Evolutionary conservation across 1,284 basidiomycete genomes (phyloP).

Genomic region (Paramarasmius palmivorus): DNA sequence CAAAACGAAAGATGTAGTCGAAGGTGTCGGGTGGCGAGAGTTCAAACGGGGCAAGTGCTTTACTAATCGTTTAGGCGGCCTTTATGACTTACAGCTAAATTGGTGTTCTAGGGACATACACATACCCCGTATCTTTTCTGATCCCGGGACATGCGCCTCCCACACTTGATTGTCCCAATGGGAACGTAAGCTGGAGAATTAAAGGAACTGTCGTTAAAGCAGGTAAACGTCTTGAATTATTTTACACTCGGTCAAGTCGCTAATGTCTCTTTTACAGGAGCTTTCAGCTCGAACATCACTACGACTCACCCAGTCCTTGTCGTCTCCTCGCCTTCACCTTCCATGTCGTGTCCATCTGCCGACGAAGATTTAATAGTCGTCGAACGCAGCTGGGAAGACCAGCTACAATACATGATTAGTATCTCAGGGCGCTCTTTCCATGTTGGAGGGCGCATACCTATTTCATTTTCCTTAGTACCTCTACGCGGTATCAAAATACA

Average conservation of each 20-base stretch:
- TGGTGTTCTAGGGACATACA: slow-evolving; percentile 94
- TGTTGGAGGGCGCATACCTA: slow-evolving; percentile 81
- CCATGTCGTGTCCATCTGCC: not conserved
- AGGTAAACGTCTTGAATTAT: slow-evolving; percentile 46
- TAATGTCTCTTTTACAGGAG: not conserved
- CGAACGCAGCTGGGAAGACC: slow-evolving; percentile 90
- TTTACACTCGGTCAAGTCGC: not conserved
- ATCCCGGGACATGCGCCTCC: slow-evolving; percentile 85
- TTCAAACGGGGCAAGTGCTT: no score
- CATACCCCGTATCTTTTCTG: slow-evolving; percentile 90
- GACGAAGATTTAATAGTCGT: slow-evolving; percentile 75
- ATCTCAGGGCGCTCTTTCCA: slow-evolving; percentile 71
- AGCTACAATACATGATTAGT: slow-evolving; percentile 46
- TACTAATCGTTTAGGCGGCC: no score
- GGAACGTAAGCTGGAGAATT: slow-evolving; percentile 27
- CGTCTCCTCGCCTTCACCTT: slow-evolving; percentile 60
- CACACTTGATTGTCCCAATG: slow-evolving; percentile 77
- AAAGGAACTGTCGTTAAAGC: slow-evolving; percentile 16
- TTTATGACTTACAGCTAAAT: no score
- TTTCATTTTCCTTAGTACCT: slow-evolving; percentile 85
- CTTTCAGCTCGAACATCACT: slow-evolving; percentile 23
- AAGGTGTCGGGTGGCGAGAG: no score
- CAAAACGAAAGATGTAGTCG: no score
- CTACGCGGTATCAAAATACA: slow-evolving; percentile 85
- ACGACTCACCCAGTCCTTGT: slow-evolving; percentile 77